These are phyloP conservation scores for Flammula alnicola DNA, from an alignment of 1,284 basidiomycete species.

Conservation along the genomic window DNA sequence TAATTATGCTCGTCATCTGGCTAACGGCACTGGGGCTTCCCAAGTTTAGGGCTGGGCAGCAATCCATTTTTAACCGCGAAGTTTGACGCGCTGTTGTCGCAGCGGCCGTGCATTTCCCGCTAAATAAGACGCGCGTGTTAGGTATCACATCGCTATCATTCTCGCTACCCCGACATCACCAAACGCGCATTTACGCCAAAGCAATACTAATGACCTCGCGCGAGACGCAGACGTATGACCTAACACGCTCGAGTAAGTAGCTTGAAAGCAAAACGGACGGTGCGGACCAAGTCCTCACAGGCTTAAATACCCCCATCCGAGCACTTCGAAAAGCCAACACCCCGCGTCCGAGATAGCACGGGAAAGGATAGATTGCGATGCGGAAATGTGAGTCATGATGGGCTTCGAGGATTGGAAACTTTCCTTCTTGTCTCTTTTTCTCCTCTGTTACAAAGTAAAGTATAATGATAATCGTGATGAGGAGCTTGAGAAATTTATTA, in stretches of 20 bases:
- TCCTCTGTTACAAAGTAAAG: slow-evolving; percentile 18
- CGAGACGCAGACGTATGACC: slow-evolving; percentile 4
- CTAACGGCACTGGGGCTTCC: slow-evolving; percentile 1
- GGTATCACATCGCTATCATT: neutral
- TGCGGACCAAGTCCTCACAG: slow-evolving; percentile 22
- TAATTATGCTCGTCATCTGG: neutral
- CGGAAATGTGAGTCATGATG: slow-evolving; percentile 13
- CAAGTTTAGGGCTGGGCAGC: neutral
- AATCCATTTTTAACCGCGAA: slow-evolving; percentile 1
- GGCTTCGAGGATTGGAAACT: slow-evolving; percentile 6
- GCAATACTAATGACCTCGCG: neutral
- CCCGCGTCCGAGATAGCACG: slow-evolving; percentile 20
- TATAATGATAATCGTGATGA: slow-evolving; percentile 23
- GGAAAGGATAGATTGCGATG: slow-evolving; percentile 25
- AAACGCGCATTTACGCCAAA: neutral
- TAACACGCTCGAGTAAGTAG: slow-evolving; percentile 1
- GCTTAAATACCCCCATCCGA: neutral
- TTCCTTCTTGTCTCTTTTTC: slow-evolving; percentile 12
- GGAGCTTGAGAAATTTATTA: slow-evolving; percentile 22
- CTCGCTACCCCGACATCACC: neutral
- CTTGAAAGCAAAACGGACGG: slow-evolving; percentile 21
- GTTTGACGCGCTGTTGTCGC: neutral
- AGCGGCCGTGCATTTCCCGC: neutral
- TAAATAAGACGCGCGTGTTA: neutral
- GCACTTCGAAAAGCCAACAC: slow-evolving; percentile 10